Conservation (phyloP, 73 alveolate species). For the Tetrahymena elliotti region DNA sequence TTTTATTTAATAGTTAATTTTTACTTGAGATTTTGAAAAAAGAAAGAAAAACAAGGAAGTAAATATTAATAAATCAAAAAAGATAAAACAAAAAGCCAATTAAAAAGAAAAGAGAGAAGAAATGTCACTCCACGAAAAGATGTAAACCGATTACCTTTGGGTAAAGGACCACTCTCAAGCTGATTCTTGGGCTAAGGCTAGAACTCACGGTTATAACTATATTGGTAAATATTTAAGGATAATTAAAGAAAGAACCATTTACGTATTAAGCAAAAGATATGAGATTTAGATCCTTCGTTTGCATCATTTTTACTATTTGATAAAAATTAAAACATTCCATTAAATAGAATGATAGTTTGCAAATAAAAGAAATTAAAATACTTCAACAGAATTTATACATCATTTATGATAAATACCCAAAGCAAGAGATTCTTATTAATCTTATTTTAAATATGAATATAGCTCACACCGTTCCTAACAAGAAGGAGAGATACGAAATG, state of each 20-base stretch:
- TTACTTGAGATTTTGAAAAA: neutral
- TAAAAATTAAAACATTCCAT: no score
- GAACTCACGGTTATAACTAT: constrained; percentile 38
- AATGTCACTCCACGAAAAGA: constrained; percentile 40
- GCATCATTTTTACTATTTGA: neutral
- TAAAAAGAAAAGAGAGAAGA: constrained; percentile 18
- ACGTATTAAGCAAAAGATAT: constrained; percentile 24
- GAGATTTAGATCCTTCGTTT: neutral
- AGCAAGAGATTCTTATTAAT: neutral
- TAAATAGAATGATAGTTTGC: neutral
- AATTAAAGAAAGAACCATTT: neutral
- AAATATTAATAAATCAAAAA: neutral
- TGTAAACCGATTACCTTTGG: constrained; percentile 45
- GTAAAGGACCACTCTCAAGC: constrained; percentile 27
- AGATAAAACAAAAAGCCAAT: neutral
- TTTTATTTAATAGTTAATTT: neutral
- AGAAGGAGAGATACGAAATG: constrained; percentile 47
- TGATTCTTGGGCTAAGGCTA: constrained; percentile 23
- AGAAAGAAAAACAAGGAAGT: neutral
- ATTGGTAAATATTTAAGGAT: constrained; percentile 7
- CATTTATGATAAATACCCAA: neutral
- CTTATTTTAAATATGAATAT: neutral
- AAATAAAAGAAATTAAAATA: no score
- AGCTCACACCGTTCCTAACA: constrained; percentile 26
- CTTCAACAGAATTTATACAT: neutral